Evolutionary conservation across 164 flowering plant genomes (phyloP).

Genomic region (Liquidambar formosana): DNA sequence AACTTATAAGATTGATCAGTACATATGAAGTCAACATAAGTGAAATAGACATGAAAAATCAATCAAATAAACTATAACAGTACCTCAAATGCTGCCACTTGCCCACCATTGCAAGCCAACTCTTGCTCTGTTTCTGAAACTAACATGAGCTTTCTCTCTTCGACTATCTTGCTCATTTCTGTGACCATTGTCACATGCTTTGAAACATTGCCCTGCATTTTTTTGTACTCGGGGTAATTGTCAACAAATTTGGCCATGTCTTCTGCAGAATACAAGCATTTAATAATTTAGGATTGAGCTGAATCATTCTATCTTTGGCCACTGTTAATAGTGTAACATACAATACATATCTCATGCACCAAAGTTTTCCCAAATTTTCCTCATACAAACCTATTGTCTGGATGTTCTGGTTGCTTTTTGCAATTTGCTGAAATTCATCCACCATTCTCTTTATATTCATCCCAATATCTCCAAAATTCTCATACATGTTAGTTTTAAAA

Average conservation of each 20-base stretch:
- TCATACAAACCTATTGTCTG: conserved; percentile 79
- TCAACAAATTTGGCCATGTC: conserved; percentile 99
- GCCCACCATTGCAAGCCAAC: conserved; percentile 96
- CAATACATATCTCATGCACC: neutral
- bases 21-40: no score
- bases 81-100: conserved; percentile 96
- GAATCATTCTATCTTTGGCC: neutral
- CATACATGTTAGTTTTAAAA: conserved; percentile 91
- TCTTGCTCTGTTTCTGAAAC: conserved; percentile 97
- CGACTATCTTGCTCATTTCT: conserved; percentile 96
- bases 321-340: neutral
- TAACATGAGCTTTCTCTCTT: conserved; percentile 86
- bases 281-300: neutral
- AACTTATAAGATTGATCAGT: no score
- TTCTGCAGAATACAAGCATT: conserved; percentile 51
- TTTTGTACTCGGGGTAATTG: conserved; percentile 92
- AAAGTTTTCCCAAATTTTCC: conserved; percentile 5
- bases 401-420: conserved; percentile 92
- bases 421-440: conserved; percentile 93
- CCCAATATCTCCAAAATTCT: conserved; percentile 98
- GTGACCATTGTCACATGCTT: conserved; percentile 96
- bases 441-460: conserved; percentile 94
- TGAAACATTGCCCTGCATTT: conserved; percentile 97
- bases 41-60: no score
- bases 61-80: no score